Evolutionary conservation across 2,329 filamentous ascomycete genomes (phyloP), one percentile per base, ranked within the genome.

Genomic region (Ampelomyces quisqualis): DNA sequence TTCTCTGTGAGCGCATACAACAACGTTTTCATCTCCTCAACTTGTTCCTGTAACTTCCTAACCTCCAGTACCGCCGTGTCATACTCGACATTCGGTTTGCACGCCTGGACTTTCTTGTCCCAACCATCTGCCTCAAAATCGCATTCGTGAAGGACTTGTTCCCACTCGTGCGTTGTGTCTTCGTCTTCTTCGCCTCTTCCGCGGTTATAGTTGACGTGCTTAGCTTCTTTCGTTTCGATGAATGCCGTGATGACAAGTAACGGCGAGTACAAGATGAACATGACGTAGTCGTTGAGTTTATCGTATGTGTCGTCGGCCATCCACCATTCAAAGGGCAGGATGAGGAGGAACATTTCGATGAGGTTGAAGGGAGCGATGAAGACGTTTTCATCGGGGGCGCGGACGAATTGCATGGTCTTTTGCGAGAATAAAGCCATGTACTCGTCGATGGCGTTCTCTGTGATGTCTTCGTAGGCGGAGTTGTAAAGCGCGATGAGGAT

Each of bases 401-500:
- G 88, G 13, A 97, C 88, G 60, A 96, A 98, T 60, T 95, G 90
- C 79, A 97, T 88, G 0, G 93, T 96, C 70, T 95, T 95, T 55
- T 94, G 87, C 0, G 88, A 80, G 70, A 95, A 96, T 3, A 97
- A 79, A 0, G 90, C 91, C 65, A 98, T 84, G 70, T 90, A 98
- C 68, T 98, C 93, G 67, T 98, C 93, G 52, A 89, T 86, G 4
- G 93, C 90, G 62, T 98, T 86, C 31, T 87, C 84, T 58, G 90
- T 94, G 45, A 96, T 94, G 67, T 95, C 90, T 62, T 94, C 87
- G 65, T 98, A 97, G 2, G 93, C 90, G 32, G 85, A 91, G 71
- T 97, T 97, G 75, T 96, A 98, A 5, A 98, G 81, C 0, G 93
- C 93, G 62, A 98, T 97, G 43, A 98, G 81, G 57, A 98, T 89